Percentiles rank a stretch among this genome's conserved stretches.
phyloP scores from a whole-genome alignment of 179 eudicot species.

The Actinidia polygama region DNA sequence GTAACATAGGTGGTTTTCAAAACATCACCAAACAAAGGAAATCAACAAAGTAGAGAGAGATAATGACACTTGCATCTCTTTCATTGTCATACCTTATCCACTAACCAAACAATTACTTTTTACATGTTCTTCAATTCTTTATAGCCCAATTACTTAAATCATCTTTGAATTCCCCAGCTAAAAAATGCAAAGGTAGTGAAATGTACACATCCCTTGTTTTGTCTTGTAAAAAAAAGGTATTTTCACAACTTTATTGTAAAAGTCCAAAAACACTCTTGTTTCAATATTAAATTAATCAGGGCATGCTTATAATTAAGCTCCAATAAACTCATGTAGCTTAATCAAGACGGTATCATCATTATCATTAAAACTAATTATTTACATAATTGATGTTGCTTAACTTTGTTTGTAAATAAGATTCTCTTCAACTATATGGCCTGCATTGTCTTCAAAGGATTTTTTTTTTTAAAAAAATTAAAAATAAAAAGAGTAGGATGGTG shows the following conservation, averaged over 20 bases:
- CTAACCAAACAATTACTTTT: neutral
- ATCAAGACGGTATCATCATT: no score
- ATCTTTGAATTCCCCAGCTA: constrained; percentile 8
- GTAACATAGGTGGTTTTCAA: no score
- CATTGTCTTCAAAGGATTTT: no score
- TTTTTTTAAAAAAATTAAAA: no score
- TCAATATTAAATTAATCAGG: no score
- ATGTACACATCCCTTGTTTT: neutral
- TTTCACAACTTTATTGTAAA: neutral
- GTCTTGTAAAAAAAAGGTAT: neutral
- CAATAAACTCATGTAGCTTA: no score
- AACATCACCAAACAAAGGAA: neutral
- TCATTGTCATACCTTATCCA: constrained; percentile 1
- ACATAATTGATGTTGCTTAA: no score
- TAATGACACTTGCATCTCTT: neutral
- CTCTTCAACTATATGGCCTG: no score
- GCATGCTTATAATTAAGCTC: no score
- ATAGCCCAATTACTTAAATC: neutral
- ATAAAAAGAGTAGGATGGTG: no score
- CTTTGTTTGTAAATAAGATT: no score
- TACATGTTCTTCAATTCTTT: neutral
- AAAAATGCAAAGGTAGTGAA: neutral
- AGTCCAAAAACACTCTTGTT: neutral
- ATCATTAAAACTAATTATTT: no score
- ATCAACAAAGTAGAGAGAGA: neutral